Conservation (phyloP, 2,329 filamentous ascomycete genomes). For the Colletotrichum lini region DNA sequence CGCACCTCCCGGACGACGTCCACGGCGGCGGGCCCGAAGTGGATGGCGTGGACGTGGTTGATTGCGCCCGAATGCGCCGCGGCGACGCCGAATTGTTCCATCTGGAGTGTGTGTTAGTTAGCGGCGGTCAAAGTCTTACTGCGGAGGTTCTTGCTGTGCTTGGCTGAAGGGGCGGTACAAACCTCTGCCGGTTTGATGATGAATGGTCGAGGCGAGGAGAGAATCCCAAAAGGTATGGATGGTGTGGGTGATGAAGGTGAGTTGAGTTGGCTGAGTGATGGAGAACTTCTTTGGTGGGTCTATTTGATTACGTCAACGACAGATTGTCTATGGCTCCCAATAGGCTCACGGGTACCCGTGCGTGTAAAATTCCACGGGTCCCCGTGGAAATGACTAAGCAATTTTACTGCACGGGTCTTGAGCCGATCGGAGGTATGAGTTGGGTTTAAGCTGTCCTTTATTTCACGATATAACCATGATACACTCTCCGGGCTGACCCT, state of each 20-base stretch:
- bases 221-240: not conserved
- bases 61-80: conserved; percentile 38
- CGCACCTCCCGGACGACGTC: conserved; percentile 28
- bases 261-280: conserved; percentile 2
- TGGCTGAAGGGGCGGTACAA: not conserved
- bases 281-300: conserved; percentile 21
- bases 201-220: not conserved
- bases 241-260: not conserved
- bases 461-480: no score
- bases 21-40: conserved; percentile 28
- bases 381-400: no score
- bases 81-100: conserved; percentile 35
- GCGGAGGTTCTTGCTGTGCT: not conserved
- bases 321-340: no score
- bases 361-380: no score
- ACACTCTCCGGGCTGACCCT: no score
- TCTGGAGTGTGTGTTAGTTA: not conserved
- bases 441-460: no score
- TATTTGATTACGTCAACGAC: conserved; percentile 37
- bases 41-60: conserved; percentile 35
- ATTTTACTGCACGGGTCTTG: no score
- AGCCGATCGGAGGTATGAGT: no score
- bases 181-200: not conserved
- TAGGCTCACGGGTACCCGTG: no score
- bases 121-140: no score